Evolutionary conservation across 331 rosid species (phyloP).

Genomic region (Phaseolus coccineus): DNA sequence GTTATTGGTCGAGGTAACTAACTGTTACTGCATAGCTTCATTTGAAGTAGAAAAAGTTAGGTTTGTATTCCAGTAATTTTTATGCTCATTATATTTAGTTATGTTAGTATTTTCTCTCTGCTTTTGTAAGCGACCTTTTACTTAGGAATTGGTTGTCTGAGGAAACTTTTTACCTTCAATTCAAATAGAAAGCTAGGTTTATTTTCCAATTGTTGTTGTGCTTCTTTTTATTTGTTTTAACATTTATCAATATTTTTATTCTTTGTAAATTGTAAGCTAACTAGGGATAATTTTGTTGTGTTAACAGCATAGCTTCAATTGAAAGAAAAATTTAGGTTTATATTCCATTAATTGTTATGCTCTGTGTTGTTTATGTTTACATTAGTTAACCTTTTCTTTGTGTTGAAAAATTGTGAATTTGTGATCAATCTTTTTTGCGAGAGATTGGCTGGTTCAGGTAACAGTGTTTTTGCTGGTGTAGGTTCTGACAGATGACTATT

Average conservation of each 20-base stretch:
- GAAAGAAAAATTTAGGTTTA: background rate
- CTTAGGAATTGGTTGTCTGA: background rate
- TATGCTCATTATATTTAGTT: background rate
- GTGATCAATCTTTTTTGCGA: background rate
- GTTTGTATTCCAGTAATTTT: background rate
- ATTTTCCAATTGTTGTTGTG: background rate
- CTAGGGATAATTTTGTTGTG: background rate
- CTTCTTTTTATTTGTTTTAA: background rate
- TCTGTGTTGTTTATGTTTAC: background rate
- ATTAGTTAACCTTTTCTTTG: background rate
- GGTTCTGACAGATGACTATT: constrained; percentile 88
- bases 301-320: background rate
- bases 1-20: background rate
- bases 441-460: constrained; percentile 9
- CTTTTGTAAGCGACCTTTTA: background rate
- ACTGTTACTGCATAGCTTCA: background rate
- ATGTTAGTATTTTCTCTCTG: background rate
- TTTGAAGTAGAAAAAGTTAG: background rate
- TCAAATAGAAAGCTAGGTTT: background rate
- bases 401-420: background rate
- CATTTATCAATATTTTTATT: background rate
- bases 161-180: background rate
- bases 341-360: background rate
- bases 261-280: background rate
- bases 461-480: constrained; percentile 44